Evolutionary conservation across 116 monocot species (phyloP), one percentile per base, ranked within the genome.

Genomic region (Phalaenopsis hybrid): DNA sequence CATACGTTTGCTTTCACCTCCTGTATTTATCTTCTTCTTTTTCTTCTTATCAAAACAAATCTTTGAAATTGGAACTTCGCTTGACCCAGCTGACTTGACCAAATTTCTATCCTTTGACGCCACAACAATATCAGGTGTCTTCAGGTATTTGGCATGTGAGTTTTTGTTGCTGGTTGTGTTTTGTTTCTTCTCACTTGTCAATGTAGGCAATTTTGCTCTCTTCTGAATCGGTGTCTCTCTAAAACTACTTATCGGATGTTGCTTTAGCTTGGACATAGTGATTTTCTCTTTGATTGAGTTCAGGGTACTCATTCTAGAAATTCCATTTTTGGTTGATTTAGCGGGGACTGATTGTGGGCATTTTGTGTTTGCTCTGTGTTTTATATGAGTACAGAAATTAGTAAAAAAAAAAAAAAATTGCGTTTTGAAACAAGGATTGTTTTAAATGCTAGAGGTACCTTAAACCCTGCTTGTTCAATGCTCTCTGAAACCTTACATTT

Each of bases 331-430:
- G 1, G 82, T 76, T 49, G 86, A 79, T 80, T 97, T 97, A 7
- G 84, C 86, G 12, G 95, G 95, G 10, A 89, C 95, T 25, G 95
- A 88, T 23, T 81, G 85, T 21, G 95, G 89, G 74, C 92, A 92
- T 79, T 83, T 91, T 15, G 75, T 55, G 52, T 46, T 87, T 57
- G 78, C 78, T 70, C 94, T 94, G 80, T 16, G 8, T 69, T 21
- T 68, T 3, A 21, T 41, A 59, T 23, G 18, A 77, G 18, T 82
- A 63, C 49, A 44, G 3, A 82, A 77, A 28, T 41, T 41, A 31
- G 0, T 6, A 17, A 23, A 23, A 1, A 23, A 1, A 63, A 63
- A 65, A 23, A 77, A 28, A 8, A 25, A 13, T 28, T 28, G 9
- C 11, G 51, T 51, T 77, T 28, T 13, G 28, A 33, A 31, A 12